phyloP scores from a whole-genome alignment of 75 land plant genomes.

The Ceratopteris richardii region DNA sequence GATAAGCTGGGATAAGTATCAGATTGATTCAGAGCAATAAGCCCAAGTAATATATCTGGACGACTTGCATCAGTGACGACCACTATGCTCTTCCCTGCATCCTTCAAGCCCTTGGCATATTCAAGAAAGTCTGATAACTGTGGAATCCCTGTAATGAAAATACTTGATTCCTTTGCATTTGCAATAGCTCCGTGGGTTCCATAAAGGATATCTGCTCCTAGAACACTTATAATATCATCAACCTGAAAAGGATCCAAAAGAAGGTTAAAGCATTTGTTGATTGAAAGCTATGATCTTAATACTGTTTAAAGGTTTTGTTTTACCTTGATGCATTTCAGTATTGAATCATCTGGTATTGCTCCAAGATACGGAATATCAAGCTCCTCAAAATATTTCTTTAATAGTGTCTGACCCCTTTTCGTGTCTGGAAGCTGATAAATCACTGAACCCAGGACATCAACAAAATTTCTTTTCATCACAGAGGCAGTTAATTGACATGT shows the following conservation, averaged over 20 bases:
- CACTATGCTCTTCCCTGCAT: constrained; percentile 18
- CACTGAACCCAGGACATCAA: constrained; percentile 24
- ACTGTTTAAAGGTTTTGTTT: not conserved
- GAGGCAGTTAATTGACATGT: constrained; percentile 13
- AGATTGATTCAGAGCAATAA: constrained; percentile 20
- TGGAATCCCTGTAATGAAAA: constrained; percentile 14
- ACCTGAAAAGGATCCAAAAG: constrained; percentile 8
- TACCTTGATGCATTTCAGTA: constrained; percentile 24
- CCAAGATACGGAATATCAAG: constrained; percentile 17
- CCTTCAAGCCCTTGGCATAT: constrained; percentile 8
- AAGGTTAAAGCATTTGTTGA: not conserved
- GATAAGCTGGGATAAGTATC: constrained; percentile 15
- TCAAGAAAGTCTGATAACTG: constrained; percentile 21
- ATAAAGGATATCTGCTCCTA: constrained; percentile 19
- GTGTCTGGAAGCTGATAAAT: constrained; percentile 16
- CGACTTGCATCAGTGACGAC: constrained; percentile 19
- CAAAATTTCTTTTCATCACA: constrained; percentile 20
- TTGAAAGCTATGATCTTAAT: too few species aligned
- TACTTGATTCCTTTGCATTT: constrained; percentile 20
- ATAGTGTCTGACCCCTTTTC: constrained; percentile 5
- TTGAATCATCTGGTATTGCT: constrained; percentile 21
- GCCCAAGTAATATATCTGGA: constrained; percentile 22
- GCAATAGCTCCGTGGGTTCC: constrained; percentile 16
- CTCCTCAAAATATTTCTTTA: constrained; percentile 19
- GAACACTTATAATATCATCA: constrained; percentile 17